Percentiles rank a stretch among this genome's conserved stretches.
Conservation (phyloP, 1,139 yeast species). For the Nakaseomyces kungkrabaensis region DNA sequence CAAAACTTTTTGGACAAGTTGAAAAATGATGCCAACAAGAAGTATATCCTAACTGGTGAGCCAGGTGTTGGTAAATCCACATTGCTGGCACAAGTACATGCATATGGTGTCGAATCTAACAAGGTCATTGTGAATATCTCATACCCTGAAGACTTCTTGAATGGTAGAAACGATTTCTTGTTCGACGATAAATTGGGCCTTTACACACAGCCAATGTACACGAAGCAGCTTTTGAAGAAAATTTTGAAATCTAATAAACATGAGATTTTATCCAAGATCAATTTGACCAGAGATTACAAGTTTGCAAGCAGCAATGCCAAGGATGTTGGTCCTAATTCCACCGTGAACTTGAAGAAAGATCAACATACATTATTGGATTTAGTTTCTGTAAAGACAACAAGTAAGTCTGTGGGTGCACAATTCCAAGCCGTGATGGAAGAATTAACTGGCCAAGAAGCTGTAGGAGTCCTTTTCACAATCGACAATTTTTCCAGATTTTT, state of each 20-base stretch:
- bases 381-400: conserved; percentile 29
- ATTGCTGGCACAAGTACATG: conserved; percentile 60
- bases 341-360: conserved; percentile 29
- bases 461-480: conserved; percentile 60
- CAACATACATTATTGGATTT: conserved; percentile 39
- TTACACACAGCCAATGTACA: conserved; percentile 75
- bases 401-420: conserved; percentile 32
- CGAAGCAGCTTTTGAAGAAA: conserved; percentile 51
- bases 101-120: conserved; percentile 41
- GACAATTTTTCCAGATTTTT: conserved; percentile 68
- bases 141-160: conserved; percentile 48
- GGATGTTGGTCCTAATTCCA: conserved; percentile 11
- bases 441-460: conserved; percentile 32
- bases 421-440: conserved; percentile 50
- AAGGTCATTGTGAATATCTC: conserved; percentile 58
- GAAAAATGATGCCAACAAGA: conserved; percentile 34
- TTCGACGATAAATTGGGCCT: conserved; percentile 40
- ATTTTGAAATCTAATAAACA: conserved; percentile 46
- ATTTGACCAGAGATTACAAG: conserved; percentile 39
- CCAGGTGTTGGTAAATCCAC: conserved; percentile 78
- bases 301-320: conserved; percentile 23
- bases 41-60: conserved; percentile 56
- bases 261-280: conserved; percentile 39
- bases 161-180: conserved; percentile 65
- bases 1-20: conserved; percentile 13